Conservation (phyloP, 108 stramenopile species). For the Bacterosira constricta region DNA sequence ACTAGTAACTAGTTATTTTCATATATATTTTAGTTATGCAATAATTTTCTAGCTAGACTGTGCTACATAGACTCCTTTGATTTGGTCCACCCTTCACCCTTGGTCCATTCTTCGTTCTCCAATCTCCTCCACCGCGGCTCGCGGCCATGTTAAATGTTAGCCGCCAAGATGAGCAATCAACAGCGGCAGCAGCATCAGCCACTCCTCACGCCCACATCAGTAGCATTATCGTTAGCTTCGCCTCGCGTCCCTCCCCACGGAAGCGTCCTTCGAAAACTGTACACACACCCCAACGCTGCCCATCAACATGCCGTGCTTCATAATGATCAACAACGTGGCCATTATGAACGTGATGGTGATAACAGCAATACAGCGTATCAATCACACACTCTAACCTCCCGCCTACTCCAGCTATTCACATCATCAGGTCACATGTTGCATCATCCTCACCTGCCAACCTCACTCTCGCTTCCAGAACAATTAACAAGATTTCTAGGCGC, state of each 20-base stretch:
- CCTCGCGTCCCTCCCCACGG: slow-evolving; percentile 63
- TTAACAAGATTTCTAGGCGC: slow-evolving; percentile 59
- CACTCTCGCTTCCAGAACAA: slow-evolving; percentile 44
- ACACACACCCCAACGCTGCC: slow-evolving; percentile 4
- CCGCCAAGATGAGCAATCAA: no score
- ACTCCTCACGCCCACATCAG: slow-evolving; percentile 59
- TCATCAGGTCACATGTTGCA: neutral
- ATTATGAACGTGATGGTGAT: neutral
- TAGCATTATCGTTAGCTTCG: slow-evolving; percentile 60
- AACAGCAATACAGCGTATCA: no score
- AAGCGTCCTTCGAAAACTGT: slow-evolving; percentile 33
- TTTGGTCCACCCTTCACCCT: no score
- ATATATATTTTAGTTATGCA: no score
- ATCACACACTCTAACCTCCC: slow-evolving; percentile 9
- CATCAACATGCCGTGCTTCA: neutral
- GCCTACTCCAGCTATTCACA: neutral
- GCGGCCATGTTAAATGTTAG: no score
- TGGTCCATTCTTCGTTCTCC: no score
- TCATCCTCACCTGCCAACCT: slow-evolving; percentile 65
- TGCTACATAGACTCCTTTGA: no score
- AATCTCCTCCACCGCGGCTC: no score
- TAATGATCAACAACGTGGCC: slow-evolving; percentile 6
- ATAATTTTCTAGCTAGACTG: no score
- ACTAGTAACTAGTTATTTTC: no score
- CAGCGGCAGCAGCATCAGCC: no score